Evolutionary conservation across 495 filamentous ascomycete species (phyloP).

Genomic region (Aspergillus egyptiacus): DNA sequence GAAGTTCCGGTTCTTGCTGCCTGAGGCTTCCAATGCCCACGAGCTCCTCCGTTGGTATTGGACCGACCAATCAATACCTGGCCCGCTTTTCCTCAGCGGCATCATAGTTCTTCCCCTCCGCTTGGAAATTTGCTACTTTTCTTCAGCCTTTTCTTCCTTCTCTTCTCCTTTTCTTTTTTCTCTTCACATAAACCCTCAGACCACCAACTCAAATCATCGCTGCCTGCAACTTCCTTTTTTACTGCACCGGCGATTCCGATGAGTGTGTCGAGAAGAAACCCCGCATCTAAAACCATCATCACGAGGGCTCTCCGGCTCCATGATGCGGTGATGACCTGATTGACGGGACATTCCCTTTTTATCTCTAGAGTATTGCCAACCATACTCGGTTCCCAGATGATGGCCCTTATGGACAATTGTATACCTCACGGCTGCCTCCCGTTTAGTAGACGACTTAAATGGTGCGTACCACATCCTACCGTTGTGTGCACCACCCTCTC

Average conservation of each 20-base stretch:
- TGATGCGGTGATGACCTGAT: slow-evolving; percentile 98
- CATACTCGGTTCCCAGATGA: neutral
- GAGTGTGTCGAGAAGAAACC: slow-evolving; percentile 76
- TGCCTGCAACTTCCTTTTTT: slow-evolving; percentile 51
- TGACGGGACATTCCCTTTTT: slow-evolving; percentile 58
- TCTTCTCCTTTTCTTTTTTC: slow-evolving; percentile 20
- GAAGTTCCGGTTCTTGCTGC: neutral
- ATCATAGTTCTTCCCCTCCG: slow-evolving; percentile 31
- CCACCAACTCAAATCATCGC: slow-evolving; percentile 94
- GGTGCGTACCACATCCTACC: slow-evolving; percentile 5
- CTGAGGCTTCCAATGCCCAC: slow-evolving; percentile 10
- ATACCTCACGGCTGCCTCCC: too few relatives aligned
- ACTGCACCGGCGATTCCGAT: slow-evolving; percentile 84
- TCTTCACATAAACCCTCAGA: slow-evolving; percentile 55
- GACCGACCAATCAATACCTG: slow-evolving; percentile 32
- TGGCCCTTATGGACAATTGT: too few relatives aligned
- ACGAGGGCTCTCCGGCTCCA: slow-evolving; percentile 92
- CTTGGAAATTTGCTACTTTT: neutral
- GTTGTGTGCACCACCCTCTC: neutral
- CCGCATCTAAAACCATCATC: slow-evolving; percentile 99
- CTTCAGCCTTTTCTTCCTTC: slow-evolving; percentile 13
- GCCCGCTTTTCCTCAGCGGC: slow-evolving; percentile 23
- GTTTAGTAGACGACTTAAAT: slow-evolving; percentile 1
- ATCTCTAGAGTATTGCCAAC: neutral
- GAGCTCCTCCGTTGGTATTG: slow-evolving; percentile 18